phyloP scores from a whole-genome alignment of 2,329 filamentous ascomycete genomes.

The Exophiala sideris region DNA sequence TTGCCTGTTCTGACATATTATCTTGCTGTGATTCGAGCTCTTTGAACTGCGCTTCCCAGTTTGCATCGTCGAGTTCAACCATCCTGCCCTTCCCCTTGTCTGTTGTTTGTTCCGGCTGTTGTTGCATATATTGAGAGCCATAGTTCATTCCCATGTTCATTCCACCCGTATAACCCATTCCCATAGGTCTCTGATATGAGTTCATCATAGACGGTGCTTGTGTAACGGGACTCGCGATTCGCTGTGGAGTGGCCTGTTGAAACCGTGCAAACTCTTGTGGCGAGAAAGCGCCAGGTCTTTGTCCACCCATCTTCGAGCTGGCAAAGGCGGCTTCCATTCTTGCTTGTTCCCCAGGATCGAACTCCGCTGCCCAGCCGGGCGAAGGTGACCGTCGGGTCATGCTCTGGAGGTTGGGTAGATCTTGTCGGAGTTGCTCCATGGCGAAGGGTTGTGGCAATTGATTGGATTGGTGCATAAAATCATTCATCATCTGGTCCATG shows the following conservation, averaged over 20 bases:
- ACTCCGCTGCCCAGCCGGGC: conserved; percentile 62
- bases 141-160: conserved; percentile 55
- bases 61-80: conserved; percentile 86
- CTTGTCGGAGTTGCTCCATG: conserved; percentile 64
- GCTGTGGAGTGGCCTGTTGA: conserved; percentile 54
- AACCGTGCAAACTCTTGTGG: conserved; percentile 86
- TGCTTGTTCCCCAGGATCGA: conserved; percentile 60
- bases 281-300: conserved; percentile 60
- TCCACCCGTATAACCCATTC: conserved; percentile 39
- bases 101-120: conserved; percentile 40
- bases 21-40: conserved; percentile 56
- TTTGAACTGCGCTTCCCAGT: conserved; percentile 96
- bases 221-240: conserved; percentile 57
- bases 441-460: conserved; percentile 55
- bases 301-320: conserved; percentile 34
- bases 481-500: conserved; percentile 74
- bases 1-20: conserved; percentile 60
- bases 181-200: conserved; percentile 45
- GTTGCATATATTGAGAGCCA: conserved; percentile 49
- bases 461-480: conserved; percentile 78
- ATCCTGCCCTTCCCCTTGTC: conserved; percentile 79
- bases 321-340: conserved; percentile 68
- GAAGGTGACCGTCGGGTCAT: conserved; percentile 51
- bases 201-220: conserved; percentile 57
- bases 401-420: conserved; percentile 54